phyloP scores from a whole-genome alignment of 2,329 filamentous ascomycete species.

The Talaromyces sp. region DNA sequence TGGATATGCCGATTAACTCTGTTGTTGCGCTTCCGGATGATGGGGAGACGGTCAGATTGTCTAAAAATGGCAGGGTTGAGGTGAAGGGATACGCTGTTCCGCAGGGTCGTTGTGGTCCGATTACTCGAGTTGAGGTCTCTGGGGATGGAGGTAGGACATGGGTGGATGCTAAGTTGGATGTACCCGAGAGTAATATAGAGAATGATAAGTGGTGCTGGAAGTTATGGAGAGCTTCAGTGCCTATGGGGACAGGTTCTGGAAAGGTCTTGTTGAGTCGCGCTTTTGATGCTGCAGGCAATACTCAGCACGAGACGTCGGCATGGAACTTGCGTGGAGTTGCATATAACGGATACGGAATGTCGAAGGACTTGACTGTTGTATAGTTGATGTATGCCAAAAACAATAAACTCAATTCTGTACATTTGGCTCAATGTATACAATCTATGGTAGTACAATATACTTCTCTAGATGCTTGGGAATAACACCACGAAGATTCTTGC shows the following conservation, averaged over 20 bases:
- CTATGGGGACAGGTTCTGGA: slow-evolving; percentile 32
- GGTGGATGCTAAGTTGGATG: slow-evolving; percentile 43
- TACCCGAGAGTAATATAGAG: slow-evolving; percentile 16
- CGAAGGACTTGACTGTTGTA: slow-evolving; percentile 44
- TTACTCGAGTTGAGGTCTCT: slow-evolving; percentile 51
- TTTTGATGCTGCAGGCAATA: slow-evolving; percentile 50
- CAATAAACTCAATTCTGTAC: slow-evolving; percentile 6
- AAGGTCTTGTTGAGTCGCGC: slow-evolving; percentile 51
- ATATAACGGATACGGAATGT: slow-evolving; percentile 57
- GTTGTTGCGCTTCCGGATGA: slow-evolving; percentile 48
- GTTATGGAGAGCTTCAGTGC: slow-evolving; percentile 40
- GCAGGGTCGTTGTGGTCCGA: slow-evolving; percentile 48
- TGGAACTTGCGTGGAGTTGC: slow-evolving; percentile 58
- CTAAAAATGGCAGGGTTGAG: slow-evolving; percentile 34
- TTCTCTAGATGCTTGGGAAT: slow-evolving; percentile 82
- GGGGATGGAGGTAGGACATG: slow-evolving; percentile 48
- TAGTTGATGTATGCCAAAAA: slow-evolving; percentile 9
- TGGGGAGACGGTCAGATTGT: slow-evolving; percentile 37
- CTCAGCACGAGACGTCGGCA: slow-evolving; percentile 43
- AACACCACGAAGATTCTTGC: slow-evolving; percentile 74
- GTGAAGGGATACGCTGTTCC: slow-evolving; percentile 55
- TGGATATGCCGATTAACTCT: slow-evolving; percentile 54
- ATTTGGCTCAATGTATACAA: slow-evolving; percentile 1
- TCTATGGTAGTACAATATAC: slow-evolving; percentile 78
- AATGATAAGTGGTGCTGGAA: slow-evolving; percentile 53